These are phyloP conservation scores for Paramecium tetraurelia DNA, from an alignment of 73 alveolate genomes.

Conservation along the genomic window DNA sequence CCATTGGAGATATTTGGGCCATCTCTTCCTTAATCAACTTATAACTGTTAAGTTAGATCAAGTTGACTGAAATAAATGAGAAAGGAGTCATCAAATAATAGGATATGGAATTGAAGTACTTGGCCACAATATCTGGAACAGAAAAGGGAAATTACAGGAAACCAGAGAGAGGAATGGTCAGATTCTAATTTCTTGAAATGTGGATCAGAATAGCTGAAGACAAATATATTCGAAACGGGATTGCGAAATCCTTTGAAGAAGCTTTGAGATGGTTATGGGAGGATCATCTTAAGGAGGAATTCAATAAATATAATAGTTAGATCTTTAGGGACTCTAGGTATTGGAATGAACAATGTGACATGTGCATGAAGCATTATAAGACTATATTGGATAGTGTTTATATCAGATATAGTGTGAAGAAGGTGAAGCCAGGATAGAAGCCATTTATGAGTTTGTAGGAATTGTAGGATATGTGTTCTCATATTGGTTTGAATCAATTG, in stretches of 20 bases:
- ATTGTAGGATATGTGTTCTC: conserved; percentile 52
- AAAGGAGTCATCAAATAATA: not conserved
- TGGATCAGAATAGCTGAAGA: conserved; percentile 63
- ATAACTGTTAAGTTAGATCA: not conserved
- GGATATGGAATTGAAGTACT: conserved; percentile 40
- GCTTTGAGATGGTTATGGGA: conserved; percentile 59
- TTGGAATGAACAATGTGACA: not conserved
- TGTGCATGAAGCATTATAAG: conserved; percentile 17
- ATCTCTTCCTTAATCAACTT: conserved; percentile 33
- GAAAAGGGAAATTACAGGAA: conserved; percentile 53
- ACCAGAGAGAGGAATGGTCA: conserved; percentile 57
- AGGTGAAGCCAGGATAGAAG: conserved; percentile 81
- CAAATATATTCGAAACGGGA: not conserved
- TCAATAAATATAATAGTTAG: conserved; percentile 35
- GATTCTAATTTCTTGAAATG: conserved; percentile 54
- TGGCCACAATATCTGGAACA: conserved; percentile 40
- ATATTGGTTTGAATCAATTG: conserved; percentile 7
- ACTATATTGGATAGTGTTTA: not conserved
- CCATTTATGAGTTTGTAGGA: conserved; percentile 70
- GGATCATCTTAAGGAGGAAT: conserved; percentile 36
- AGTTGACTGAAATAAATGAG: not conserved
- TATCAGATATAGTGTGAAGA: not conserved
- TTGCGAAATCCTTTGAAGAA: conserved; percentile 47
- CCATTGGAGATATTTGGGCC: conserved; percentile 52
- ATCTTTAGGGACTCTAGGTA: conserved; percentile 62